Evolutionary conservation across 140 eudicot genomes (phyloP).

Genomic region (Oenanthe javanica): DNA sequence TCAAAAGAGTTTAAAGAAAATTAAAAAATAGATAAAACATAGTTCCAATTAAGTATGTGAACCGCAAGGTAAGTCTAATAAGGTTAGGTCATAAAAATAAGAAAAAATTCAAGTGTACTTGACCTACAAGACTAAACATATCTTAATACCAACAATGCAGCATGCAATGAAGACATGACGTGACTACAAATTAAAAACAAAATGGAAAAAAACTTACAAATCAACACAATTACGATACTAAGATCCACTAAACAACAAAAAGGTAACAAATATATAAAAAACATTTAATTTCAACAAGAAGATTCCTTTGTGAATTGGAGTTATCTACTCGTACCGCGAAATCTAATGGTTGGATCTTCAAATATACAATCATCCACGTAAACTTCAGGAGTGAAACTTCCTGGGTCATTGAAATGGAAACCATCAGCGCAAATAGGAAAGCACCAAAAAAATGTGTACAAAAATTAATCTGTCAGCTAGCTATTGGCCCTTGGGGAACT

Average conservation of each 20-base stretch:
- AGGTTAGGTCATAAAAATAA: not conserved
- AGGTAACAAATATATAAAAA: not conserved
- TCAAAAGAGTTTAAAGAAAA: not conserved
- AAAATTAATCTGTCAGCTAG: not conserved
- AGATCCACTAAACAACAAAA: not conserved
- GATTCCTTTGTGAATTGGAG: not conserved
- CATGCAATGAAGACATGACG: not conserved
- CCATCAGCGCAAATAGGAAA: constrained; percentile 3
- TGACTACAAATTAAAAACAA: not conserved
- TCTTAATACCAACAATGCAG: not conserved
- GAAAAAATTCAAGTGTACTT: not conserved
- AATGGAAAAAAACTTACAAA: not conserved
- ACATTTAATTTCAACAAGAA: not conserved
- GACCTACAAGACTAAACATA: not conserved
- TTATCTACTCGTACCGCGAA: constrained; percentile 46
- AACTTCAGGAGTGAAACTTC: constrained; percentile 62
- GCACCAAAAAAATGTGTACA: not conserved
- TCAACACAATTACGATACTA: not conserved
- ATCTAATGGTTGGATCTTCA: constrained; percentile 87
- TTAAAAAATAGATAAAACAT: not conserved
- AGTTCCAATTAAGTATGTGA: not conserved
- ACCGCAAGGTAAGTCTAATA: not conserved
- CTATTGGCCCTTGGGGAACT: not conserved
- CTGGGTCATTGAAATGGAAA: constrained; percentile 29
- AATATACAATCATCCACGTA: constrained; percentile 75